Base-by-base conservation (phyloP, 75 land plant genomes). In the Ceratopteris richardii region DNA sequence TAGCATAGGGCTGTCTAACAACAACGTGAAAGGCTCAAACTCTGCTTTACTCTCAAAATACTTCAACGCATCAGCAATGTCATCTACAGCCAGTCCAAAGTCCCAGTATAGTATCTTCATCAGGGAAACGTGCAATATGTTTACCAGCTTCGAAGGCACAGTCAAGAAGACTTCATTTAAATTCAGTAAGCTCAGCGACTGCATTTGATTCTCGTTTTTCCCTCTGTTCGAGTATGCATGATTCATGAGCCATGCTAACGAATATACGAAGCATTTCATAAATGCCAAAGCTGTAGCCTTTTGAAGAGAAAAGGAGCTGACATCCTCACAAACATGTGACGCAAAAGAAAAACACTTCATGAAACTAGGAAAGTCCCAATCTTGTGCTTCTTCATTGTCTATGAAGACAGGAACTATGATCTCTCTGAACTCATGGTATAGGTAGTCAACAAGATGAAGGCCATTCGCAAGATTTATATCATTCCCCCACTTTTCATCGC, bases 1-100 rank as follows among this genome's bases (percentile, higher is more conserved):
- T 50, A 66, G 29, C 5, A 58, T 29, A 10, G 54, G 48, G 51
- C 60, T 44, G n/a, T 66, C 37, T 18, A 66, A 50, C 12, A 66
- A 27, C 4, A 29, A 13, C 4, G 68, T 13, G 23, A 56, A 66
- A 20, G 48, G 5, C 2, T 17, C n/a, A 46, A 46, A 4, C 1
- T 46, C 4, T 2, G 12, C 17, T 17, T n/a, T 17, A 5, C 4
- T 46, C n/a, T 46, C 48, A 46, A 2, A 14, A 20, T 3, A 5
- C 2, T 2, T 20, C n/a, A 46, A 20, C 1, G 17, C 3, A 46
- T 46, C 14, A 46, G 48, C 48, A 46, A 46, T 46, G 4, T 46
- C 48, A 46, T 20, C 21, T 46, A 17, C 48, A 46, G 48, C 5
- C 21, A n/a, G 48, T 20, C 48, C 48, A 46, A 46, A 46, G 4